Conservation (phyloP, 768 basidiomycete genomes). For the Russula compacta region DNA sequence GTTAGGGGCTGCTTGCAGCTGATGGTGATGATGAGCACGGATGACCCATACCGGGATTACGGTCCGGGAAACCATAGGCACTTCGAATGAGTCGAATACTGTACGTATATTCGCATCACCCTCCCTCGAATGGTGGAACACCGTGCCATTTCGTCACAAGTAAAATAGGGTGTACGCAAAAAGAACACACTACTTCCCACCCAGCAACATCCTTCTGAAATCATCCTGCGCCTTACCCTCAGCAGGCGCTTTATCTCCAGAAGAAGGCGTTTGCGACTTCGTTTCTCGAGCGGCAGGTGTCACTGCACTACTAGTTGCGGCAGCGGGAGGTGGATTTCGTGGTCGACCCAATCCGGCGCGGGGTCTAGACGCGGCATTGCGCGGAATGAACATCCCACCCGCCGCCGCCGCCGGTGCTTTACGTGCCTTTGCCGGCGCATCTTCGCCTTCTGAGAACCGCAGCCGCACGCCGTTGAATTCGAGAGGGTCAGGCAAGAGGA, state of each 20-base stretch:
- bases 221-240: conserved; percentile 59
- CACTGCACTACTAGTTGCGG: conserved; percentile 2
- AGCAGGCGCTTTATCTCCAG: conserved; percentile 11
- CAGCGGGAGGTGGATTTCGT: conserved; percentile 30
- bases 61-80: background rate
- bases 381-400: conserved; percentile 58
- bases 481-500: conserved; percentile 65
- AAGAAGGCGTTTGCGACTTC: conserved; percentile 18
- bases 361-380: conserved; percentile 53
- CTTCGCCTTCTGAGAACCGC: conserved; percentile 47
- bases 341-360: conserved; percentile 61
- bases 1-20: background rate
- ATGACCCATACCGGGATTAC: background rate
- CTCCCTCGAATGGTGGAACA: too few relatives aligned
- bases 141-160: background rate
- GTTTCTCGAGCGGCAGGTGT: conserved; percentile 15
- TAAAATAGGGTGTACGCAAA: background rate
- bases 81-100: background rate
- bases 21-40: background rate
- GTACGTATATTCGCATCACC: background rate
- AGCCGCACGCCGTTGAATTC: conserved; percentile 56
- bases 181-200: conserved; percentile 20
- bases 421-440: conserved; percentile 26
- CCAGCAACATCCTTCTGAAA: conserved; percentile 70
- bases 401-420: conserved; percentile 28